Evolutionary conservation across 805 yeast species (phyloP), one percentile per base, ranked within the genome.

Genomic region (Nakazawaea anatomiae): DNA sequence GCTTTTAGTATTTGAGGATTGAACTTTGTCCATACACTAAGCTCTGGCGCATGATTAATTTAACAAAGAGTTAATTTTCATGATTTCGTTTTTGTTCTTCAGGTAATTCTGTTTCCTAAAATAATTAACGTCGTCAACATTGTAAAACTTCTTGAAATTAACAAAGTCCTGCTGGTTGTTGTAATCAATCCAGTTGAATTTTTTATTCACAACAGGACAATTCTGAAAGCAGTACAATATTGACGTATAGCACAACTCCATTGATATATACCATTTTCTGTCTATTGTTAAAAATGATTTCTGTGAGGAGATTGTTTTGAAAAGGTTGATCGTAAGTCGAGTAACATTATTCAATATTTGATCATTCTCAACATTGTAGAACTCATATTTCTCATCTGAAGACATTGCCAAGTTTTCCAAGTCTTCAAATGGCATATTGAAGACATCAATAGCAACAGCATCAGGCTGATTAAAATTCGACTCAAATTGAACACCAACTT

Each of bases 61-160:
- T 40, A 50, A 50, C 34, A 50, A 46, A 5, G 52, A 50, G 11
- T 32, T 41, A 9, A 50, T 48, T 31, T 46, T 50, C 52, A 50
- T 45, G 6, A 50, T 27, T 40, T 50, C 47, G n/a, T 41, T 41
- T 27, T 50, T 45, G 14, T 45, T 50, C 32, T 38, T 35, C 39
- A 12, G 44, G 39, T 42, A 42, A 12, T 42, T 36, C n/a, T 45
- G 49, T 1, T 42, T 38, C 42, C 52, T 50, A 34, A 50, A 45
- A 27, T 8, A 14, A 32, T 35, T 36, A 11, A 45, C 31, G n/a
- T 41, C 50, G 29, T 50, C 47, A 30, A 30, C 29, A 30, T 45
- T 50, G 44, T 42, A 50, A 28, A 45, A 50, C 27, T 46, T 50
- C 27, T 50, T 36, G 35, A 50, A 50, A 27, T 14, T 25, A 4